Conservation (phyloP, 2,329 filamentous ascomycete species). For the Thielaviopsis punctulata region DNA sequence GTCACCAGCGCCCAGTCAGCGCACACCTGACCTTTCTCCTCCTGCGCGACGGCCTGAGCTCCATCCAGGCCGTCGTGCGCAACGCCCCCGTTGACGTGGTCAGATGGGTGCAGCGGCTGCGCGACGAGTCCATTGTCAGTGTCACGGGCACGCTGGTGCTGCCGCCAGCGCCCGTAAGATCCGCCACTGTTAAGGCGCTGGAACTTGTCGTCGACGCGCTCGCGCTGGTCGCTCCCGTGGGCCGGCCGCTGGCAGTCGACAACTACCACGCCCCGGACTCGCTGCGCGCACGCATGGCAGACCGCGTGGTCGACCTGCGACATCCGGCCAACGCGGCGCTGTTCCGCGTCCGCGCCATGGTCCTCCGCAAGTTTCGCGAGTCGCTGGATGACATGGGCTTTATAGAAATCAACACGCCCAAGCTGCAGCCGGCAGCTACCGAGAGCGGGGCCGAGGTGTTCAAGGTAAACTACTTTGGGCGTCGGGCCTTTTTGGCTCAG, state of each 20-base stretch:
- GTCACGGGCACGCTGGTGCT: conserved; percentile 57
- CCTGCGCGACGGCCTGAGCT: conserved; percentile 67
- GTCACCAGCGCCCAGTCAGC: conserved; percentile 68
- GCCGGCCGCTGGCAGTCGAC: conserved; percentile 29
- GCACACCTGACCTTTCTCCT: conserved; percentile 71
- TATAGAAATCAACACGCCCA: conserved; percentile 86
- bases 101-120: conserved; percentile 72
- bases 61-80: conserved; percentile 64
- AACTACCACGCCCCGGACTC: conserved; percentile 26
- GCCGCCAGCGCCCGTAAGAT: conserved; percentile 57
- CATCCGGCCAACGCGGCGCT: conserved; percentile 77
- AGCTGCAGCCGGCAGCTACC: conserved; percentile 75
- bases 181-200: conserved; percentile 56
- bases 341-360: conserved; percentile 69
- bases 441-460: conserved; percentile 88
- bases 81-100: conserved; percentile 44
- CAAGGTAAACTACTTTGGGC: conserved; percentile 78
- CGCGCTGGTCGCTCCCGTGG: conserved; percentile 32
- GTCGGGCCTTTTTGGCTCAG: conserved; percentile 75
- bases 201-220: conserved; percentile 52
- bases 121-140: conserved; percentile 60
- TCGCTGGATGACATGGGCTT: conserved; percentile 62
- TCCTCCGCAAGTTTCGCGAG: conserved; percentile 63
- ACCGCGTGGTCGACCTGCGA: conserved; percentile 68
- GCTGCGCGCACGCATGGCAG: conserved; percentile 51